A percentile compares a stretch with the other conserved stretches of the same genome.
Conservation (phyloP, 202 grass and related monocot species). For the Musa balbisiana region DNA sequence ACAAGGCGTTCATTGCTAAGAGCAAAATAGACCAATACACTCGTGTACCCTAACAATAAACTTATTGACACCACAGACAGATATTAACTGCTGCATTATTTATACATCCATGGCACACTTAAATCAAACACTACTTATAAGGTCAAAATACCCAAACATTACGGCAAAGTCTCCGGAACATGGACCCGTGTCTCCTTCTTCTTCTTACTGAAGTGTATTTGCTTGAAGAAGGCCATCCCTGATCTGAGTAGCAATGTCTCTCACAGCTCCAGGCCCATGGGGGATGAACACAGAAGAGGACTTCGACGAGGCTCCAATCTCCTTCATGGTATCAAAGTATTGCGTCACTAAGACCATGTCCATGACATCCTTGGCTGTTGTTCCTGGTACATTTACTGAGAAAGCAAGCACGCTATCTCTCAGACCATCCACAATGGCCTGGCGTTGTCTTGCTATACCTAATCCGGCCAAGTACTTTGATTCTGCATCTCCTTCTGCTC, state of each 20-base stretch:
- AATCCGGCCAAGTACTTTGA: slow-evolving; percentile 5
- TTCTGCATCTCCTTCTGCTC: slow-evolving; percentile 8
- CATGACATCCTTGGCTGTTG: slow-evolving; percentile 12
- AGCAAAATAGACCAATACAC: too few relatives aligned
- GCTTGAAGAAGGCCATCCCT: slow-evolving; percentile 14
- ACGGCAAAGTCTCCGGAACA: not conserved
- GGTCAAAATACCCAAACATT: not conserved
- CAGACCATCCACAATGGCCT: slow-evolving; percentile 10
- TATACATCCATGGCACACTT: too few relatives aligned
- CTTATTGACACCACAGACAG: too few relatives aligned
- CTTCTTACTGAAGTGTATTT: not conserved
- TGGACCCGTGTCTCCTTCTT: not conserved
- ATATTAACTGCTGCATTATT: too few relatives aligned
- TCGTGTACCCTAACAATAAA: too few relatives aligned
- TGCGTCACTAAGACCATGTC: slow-evolving; percentile 5
- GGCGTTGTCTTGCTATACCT: slow-evolving; percentile 9
- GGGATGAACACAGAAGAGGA: slow-evolving; percentile 16
- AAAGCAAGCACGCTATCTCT: slow-evolving; percentile 5
- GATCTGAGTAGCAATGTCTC: slow-evolving; percentile 7
- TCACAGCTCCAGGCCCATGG: slow-evolving; percentile 3
- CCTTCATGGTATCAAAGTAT: slow-evolving; percentile 12
- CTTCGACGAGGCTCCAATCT: slow-evolving; percentile 5
- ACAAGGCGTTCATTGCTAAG: too few relatives aligned
- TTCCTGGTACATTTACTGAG: slow-evolving; percentile 9
- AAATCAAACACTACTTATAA: too few relatives aligned